phyloP scores from a whole-genome alignment of 164 flowering plant genomes.

The Pachysandra terminalis region DNA sequence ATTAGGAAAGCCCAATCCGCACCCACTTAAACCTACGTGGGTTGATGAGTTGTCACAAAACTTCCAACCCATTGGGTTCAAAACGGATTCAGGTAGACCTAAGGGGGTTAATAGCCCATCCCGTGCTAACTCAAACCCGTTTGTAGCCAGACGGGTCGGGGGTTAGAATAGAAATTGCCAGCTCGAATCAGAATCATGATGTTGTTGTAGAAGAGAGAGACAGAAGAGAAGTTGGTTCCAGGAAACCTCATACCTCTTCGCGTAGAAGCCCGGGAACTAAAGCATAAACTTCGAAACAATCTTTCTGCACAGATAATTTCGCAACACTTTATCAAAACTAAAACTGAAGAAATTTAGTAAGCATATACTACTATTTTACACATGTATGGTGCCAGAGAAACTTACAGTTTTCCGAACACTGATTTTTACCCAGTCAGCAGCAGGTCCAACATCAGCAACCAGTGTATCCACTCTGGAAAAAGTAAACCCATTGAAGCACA shows the following conservation, averaged over 20 bases:
- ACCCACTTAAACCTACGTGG: too few relatives aligned
- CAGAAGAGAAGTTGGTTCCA: not conserved
- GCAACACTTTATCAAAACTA: not conserved
- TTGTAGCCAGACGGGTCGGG: too few relatives aligned
- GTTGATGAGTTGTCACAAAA: too few relatives aligned
- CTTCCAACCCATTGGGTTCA: too few relatives aligned
- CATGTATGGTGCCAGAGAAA: conserved; percentile 1
- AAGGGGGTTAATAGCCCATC: too few relatives aligned
- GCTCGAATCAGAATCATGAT: conserved; percentile 1
- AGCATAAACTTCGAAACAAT: conserved; percentile 95
- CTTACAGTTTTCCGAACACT: conserved; percentile 81
- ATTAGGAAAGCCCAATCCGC: too few relatives aligned
- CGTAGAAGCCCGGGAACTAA: conserved; percentile 95
- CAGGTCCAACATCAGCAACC: conserved; percentile 75
- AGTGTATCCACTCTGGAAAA: conserved; percentile 49
- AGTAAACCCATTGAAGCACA: conserved; percentile 13
- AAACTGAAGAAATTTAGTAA: not conserved
- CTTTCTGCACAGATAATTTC: conserved; percentile 55
- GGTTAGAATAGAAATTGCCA: not conserved
- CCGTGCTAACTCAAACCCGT: too few relatives aligned
- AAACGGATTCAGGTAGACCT: too few relatives aligned
- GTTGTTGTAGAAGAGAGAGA: not conserved
- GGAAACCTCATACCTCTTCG: conserved; percentile 59
- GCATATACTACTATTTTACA: not conserved
- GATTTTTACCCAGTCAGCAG: conserved; percentile 96